Evolutionary conservation across 2,329 filamentous ascomycete genomes (phyloP), one percentile per base, ranked within the genome.

Genomic region (Fusarium sp.): DNA sequence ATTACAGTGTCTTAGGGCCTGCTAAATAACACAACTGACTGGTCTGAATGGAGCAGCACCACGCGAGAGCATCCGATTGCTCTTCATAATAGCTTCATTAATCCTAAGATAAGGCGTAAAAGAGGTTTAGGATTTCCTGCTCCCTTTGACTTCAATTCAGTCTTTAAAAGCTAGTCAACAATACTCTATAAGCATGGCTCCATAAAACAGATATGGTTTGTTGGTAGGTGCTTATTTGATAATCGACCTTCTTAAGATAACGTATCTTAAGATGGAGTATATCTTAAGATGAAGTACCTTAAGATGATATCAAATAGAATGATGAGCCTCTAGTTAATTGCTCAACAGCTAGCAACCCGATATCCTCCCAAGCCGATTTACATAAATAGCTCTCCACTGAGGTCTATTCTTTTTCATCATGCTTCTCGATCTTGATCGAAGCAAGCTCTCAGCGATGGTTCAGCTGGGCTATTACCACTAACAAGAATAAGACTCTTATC

Each of bases 141-240:
- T 47, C 18, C 0, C 5, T 20, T 17, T 24, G 1, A 17, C 4
- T 24, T 7, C 1, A 3, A 6, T 4, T 5, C 2, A 8, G 24
- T 10, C 17, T 13, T 26, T 0, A 28, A 20, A 47, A 10, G 2
- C 24, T 22, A 20, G 12, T 14, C 5, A 2, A 6, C 18, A 15
- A 15, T 47, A 11, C 44, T 22, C 24, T 22, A 3, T 20, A 22
- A 20, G 8, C 1, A 28, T 6, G 20, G 24, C 6, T 47, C 6
- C 13, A 11, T 28, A 22, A 7, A 5, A 22, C 4, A 15, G 13
- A 9, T 20, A 28, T 28, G 4, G 5, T 15, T 15, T 28, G 22
- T 26, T 11, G 11, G 13, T 15, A 15, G 13, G 9, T 48, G 4
- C 11, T 11, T 42, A 42, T n/a, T 8, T n/a, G 4, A n/a, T 11